Conservation (phyloP, 768 basidiomycete species). For the Mycena pura region DNA sequence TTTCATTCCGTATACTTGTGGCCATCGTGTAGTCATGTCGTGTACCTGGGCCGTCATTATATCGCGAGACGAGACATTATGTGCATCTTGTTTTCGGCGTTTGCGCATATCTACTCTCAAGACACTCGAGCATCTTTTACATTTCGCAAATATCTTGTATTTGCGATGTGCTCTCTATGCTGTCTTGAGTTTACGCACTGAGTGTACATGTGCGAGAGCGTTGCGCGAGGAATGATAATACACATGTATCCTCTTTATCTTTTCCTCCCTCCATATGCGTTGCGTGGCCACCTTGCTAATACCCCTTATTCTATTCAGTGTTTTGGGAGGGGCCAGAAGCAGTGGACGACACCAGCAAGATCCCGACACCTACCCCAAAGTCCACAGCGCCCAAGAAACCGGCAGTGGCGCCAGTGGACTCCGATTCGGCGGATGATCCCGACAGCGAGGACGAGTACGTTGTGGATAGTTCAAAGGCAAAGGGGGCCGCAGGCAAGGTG, state of each 20-base stretch:
- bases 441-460: constrained; percentile 80
- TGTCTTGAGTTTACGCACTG: constrained; percentile 21
- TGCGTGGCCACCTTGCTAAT: constrained; percentile 20
- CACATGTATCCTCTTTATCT: background rate
- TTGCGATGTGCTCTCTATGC: constrained; percentile 16
- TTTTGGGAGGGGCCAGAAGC: constrained; percentile 75
- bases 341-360: constrained; percentile 49
- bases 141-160: constrained; percentile 13
- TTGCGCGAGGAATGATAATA: too few relatives aligned
- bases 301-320: constrained; percentile 53
- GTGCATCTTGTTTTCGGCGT: constrained; percentile 34
- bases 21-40: constrained; percentile 25
- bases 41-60: constrained; percentile 25
- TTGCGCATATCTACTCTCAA: constrained; percentile 36
- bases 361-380: constrained; percentile 34
- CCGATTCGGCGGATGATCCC: constrained; percentile 56
- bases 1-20: constrained; percentile 36
- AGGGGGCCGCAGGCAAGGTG: constrained; percentile 34
- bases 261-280: constrained; percentile 15
- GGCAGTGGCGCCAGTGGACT: constrained; percentile 20
- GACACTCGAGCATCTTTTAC: constrained; percentile 38
- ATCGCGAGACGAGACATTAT: constrained; percentile 26
- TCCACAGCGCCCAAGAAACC: constrained; percentile 39
- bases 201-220: constrained; percentile 4
- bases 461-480: constrained; percentile 41